phyloP scores from a whole-genome alignment of 768 basidiomycete species.

The Gloeopeniophorella convolvens region DNA sequence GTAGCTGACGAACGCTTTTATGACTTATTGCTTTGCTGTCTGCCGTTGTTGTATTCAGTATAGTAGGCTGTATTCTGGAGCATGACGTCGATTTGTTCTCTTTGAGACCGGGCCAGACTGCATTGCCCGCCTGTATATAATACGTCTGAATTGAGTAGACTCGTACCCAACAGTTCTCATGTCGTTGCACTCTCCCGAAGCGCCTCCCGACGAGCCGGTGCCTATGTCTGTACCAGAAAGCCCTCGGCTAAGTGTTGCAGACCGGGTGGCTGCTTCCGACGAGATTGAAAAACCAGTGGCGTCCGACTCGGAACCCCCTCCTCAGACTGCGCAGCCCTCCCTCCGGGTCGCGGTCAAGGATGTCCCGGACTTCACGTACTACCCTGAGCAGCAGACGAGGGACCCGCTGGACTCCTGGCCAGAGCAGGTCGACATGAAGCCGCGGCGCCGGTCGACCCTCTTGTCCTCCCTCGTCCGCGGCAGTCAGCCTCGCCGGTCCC shows the following conservation, averaged over 20 bases:
- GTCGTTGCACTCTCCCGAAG: too few species aligned
- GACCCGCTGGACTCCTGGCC: slow-evolving; percentile 14
- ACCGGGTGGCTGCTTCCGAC: too few species aligned
- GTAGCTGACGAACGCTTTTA: slow-evolving; percentile 1
- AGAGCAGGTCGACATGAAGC: slow-evolving; percentile 8
- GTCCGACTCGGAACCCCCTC: background rate
- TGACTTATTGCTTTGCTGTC: background rate
- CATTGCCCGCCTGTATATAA: too few species aligned
- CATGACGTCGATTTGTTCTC: background rate
- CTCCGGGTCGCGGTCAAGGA: background rate
- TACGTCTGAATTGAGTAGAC: too few species aligned
- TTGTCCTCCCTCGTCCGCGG: slow-evolving; percentile 11
- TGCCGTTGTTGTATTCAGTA: slow-evolving; percentile 10
- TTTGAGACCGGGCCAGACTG: too few species aligned
- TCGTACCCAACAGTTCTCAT: too few species aligned
- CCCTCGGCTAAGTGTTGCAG: too few species aligned
- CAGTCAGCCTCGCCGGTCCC: slow-evolving; percentile 11
- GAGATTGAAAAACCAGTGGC: too few species aligned
- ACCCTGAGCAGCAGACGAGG: background rate
- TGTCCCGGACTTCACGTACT: slow-evolving; percentile 6
- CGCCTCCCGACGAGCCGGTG: too few species aligned
- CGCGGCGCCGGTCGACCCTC: slow-evolving; percentile 11
- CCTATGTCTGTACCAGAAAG: too few species aligned
- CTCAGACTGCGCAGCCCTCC: background rate
- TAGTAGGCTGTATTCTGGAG: slow-evolving; percentile 14